Evolutionary conservation across 345 rosid species (phyloP).

Genomic region (Ceriops decandra): DNA sequence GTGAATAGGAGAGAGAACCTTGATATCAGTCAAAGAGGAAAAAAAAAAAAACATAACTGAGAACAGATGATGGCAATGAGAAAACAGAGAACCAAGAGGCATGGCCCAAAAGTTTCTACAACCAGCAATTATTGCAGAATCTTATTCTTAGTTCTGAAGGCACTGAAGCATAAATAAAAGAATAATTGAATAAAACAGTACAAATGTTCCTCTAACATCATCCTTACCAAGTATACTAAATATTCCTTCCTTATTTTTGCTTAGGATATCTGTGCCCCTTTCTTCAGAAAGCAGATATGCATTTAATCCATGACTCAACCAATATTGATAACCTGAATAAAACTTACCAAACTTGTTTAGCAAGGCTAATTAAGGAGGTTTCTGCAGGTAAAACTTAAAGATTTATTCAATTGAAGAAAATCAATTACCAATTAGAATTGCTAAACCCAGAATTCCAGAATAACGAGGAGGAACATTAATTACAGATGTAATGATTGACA

Average conservation of each 20-base stretch:
- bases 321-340: constrained; percentile 68
- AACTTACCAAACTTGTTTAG: constrained; percentile 7
- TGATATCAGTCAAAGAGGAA: neutral
- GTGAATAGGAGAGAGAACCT: neutral
- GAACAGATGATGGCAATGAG: neutral
- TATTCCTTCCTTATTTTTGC: constrained; percentile 87
- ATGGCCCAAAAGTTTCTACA: too few relatives aligned
- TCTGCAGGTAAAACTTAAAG: constrained; percentile 1
- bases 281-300: constrained; percentile 59
- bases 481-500: constrained; percentile 60
- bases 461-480: constrained; percentile 56
- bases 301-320: constrained; percentile 66
- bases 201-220: constrained; percentile 1
- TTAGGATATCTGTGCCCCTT: constrained; percentile 65
- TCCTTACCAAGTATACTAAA: constrained; percentile 71
- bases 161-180: neutral
- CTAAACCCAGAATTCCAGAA: constrained; percentile 66
- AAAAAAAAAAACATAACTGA: neutral
- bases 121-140: too few relatives aligned
- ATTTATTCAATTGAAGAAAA: constrained; percentile 6
- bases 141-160: neutral
- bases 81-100: too few relatives aligned
- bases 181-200: neutral
- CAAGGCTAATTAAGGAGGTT: constrained; percentile 13
- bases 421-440: constrained; percentile 55